A percentile compares a stretch with the other conserved stretches of the same genome.
Conservation (phyloP, 192 early-diverging fungal genomes). For the Pilaira anomala region DNA sequence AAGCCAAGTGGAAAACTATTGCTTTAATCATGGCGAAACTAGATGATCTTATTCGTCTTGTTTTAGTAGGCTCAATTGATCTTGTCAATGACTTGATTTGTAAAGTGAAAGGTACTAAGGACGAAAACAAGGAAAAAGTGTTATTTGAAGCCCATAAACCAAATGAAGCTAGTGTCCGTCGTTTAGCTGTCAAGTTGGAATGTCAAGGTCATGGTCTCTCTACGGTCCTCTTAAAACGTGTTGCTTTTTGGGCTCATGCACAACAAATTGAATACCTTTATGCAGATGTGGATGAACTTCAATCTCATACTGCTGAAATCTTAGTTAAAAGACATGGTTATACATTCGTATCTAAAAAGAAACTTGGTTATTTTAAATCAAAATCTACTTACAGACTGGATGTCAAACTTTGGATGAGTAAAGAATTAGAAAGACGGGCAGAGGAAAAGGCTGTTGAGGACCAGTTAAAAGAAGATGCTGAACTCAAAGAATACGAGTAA, state of each 20-base stretch:
- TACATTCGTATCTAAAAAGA: conserved; percentile 15
- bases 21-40: conserved; percentile 15
- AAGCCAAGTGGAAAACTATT: conserved; percentile 16
- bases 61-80: conserved; percentile 9
- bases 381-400: conserved; percentile 31
- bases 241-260: conserved; percentile 33
- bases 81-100: neutral
- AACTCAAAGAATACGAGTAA: conserved; percentile 28
- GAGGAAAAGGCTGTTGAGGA: conserved; percentile 11
- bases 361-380: conserved; percentile 20
- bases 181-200: conserved; percentile 35
- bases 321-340: conserved; percentile 33
- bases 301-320: conserved; percentile 15
- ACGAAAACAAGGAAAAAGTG: neutral
- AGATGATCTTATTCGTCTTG: conserved; percentile 25
- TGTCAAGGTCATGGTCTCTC: conserved; percentile 40
- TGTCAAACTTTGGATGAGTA: conserved; percentile 35
- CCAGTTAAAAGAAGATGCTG: conserved; percentile 23
- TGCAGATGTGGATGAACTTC: conserved; percentile 38
- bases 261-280: conserved; percentile 33
- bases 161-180: conserved; percentile 35
- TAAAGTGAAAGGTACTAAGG: neutral
- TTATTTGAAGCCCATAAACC: conserved; percentile 24
- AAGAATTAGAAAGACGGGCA: conserved; percentile 9
- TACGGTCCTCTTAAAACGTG: conserved; percentile 36